Evolutionary conservation across 2,329 filamentous ascomycete genomes (phyloP), one percentile per base, ranked within the genome.

Genomic region (Aspergillus glaucus): DNA sequence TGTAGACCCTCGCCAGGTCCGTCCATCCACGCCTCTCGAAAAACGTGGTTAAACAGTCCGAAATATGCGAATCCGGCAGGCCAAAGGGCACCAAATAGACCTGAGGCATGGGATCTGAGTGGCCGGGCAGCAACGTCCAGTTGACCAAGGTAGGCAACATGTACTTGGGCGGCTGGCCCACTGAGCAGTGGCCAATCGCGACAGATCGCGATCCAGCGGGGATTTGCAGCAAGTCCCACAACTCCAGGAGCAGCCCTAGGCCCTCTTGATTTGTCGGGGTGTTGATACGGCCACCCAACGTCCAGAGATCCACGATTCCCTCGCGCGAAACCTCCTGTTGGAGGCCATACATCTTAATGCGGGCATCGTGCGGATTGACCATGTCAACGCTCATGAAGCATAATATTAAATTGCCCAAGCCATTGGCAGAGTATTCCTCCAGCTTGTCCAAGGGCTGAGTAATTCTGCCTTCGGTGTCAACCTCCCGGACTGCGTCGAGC

Each of bases 61-160:
- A 41, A 2, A 57, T 43, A 6, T 24, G 43, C 10, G 43, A 43
- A 26, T 57, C 55, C 36, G 51, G 50, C 44, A 53, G 45, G 1
- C 55, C 53, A 43, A 56, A 56, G 1, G 47, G 45, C 7, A 49
- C 48, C 10, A 56, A 50, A 41, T 57, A 57, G 6, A 57, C 14
- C 44, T 57, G 53, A 0, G 55, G 55, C 37, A 52, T 45, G 2
- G 55, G 52, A n/a, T 47, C 15, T 3, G 48, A 46, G 3, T 55
- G 46, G 14, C 49, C 39, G 2, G 45, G 54, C 10, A 43, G 24
- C 4, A 58, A 30, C 1, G 50, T 56, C 34, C 47, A 58, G 43
- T 57, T 57, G 7, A 47, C 45, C 40, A 58, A 50, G 14, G 40
- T 15, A 8, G 55, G 52, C 22, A 58, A 44, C 6, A 28, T 39